Base-by-base conservation (phyloP, 108 stramenopile species). In the Cyclotella kingstonii region DNA sequence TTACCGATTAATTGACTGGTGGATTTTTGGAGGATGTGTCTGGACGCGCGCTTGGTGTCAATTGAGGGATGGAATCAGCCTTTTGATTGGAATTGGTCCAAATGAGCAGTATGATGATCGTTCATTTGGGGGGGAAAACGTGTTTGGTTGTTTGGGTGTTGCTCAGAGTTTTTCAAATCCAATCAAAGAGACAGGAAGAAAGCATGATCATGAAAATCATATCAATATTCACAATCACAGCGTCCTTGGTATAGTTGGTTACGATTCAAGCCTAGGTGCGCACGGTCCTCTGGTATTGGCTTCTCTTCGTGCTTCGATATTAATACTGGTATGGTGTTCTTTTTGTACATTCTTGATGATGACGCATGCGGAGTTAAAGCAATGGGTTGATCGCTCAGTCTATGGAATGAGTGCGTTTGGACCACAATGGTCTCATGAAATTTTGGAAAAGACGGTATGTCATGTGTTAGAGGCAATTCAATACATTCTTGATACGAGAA, bases 191-290 rank as follows among this genome's bases (percentile, higher is more conserved):
- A 26, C 19, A 27, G 11, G 26, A 55, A 60, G 1, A 33, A 47
- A 54, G 21, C 17, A 60, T 21, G 40, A 47, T 10, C 21, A 48
- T 3, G 21, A 56, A n/a, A 22, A 33, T 30, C 17, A 27, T 26
- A 15, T 10, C 22, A 5, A 51, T 25, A 21, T 7, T 3, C 36
- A 52, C 6, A 26, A 10, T 26, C 31, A 43, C 22, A 30, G 27
- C 28, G 21, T 30, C 14, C 34, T 76, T 19, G 89, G 85, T 14
- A 67, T 85, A 38, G 17, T 54, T 35, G 89, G 89, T 8, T 91
- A 87, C 51, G 89, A 91, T 77, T 59, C 82, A 6, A 81, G 79
- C 39, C 60, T 78, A 34, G 89, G 89, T 14, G 78, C 84, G 47
- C 73, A 85, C 47, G 60, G 80, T 7, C 86, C 89, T 18, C 54